Percentiles rank a stretch among this genome's conserved stretches.
phyloP scores from a whole-genome alignment of 2,329 filamentous ascomycete species.

The Alternaria burnsii region DNA sequence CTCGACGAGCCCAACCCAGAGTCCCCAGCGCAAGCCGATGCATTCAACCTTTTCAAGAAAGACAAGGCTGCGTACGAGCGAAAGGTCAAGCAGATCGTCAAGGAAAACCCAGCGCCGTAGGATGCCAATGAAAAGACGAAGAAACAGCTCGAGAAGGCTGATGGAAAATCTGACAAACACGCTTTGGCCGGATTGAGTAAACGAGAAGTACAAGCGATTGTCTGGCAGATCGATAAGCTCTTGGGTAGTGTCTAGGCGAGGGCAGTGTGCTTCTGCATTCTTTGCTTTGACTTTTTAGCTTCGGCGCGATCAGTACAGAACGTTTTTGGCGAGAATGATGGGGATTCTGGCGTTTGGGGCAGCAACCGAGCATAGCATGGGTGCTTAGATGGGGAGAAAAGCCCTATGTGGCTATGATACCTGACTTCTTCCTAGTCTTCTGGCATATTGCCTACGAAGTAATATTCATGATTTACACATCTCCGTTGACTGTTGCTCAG shows the following conservation, averaged over 20 bases:
- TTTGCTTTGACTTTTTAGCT: not conserved
- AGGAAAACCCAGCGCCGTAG: slow-evolving; percentile 83
- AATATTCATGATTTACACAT: slow-evolving; percentile 1
- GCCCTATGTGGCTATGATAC: slow-evolving; percentile 10
- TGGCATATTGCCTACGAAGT: not conserved
- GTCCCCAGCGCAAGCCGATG: slow-evolving; percentile 94
- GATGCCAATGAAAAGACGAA: not conserved
- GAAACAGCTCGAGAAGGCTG: not conserved
- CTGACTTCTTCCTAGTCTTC: slow-evolving; percentile 1
- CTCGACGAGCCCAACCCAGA: slow-evolving; percentile 97
- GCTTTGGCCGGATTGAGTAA: not conserved
- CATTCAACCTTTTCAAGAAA: slow-evolving; percentile 96
- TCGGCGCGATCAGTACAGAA: slow-evolving; percentile 1
- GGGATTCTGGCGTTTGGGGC: slow-evolving; percentile 11
- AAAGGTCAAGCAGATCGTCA: slow-evolving; percentile 84
- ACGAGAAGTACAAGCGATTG: not conserved
- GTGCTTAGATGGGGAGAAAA: slow-evolving; percentile 1
- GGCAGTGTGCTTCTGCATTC: not conserved
- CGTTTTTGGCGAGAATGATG: not conserved
- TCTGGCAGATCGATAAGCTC: not conserved
- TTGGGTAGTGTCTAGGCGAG: not conserved
- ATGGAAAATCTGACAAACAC: not conserved
- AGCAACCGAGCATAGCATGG: not conserved
- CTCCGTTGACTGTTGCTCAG: not conserved
- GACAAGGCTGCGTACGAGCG: slow-evolving; percentile 87